Percentiles rank a stretch among this genome's conserved stretches.
Evolutionary conservation across 768 basidiomycete species (phyloP).

Genomic region (Psilocybe sp.): DNA sequence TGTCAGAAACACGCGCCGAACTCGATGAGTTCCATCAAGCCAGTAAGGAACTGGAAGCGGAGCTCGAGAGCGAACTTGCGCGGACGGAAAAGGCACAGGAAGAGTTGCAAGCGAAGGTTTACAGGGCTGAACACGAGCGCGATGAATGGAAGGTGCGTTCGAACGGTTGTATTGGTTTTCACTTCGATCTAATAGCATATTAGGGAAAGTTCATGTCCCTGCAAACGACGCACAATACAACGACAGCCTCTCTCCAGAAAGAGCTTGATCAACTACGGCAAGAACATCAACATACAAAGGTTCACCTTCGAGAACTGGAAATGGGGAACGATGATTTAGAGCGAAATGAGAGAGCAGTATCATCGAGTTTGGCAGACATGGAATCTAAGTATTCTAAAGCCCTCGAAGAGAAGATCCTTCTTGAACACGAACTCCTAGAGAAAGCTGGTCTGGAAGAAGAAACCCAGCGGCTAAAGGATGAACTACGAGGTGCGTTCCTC

Average conservation of each 20-base stretch:
- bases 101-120: constrained; percentile 71
- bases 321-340: constrained; percentile 99
- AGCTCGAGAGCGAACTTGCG: constrained; percentile 88
- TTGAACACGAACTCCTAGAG: constrained; percentile 92
- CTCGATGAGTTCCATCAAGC: constrained; percentile 85
- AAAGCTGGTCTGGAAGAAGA: constrained; percentile 91
- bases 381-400: constrained; percentile 88
- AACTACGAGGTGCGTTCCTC: constrained; percentile 71
- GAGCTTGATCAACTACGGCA: constrained; percentile 83
- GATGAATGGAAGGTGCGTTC: constrained; percentile 90
- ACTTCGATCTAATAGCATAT: constrained; percentile 8
- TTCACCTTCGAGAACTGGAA: constrained; percentile 84
- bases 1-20: constrained; percentile 79
- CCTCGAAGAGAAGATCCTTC: constrained; percentile 93
- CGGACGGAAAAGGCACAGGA: constrained; percentile 82
- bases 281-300: constrained; percentile 66
- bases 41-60: constrained; percentile 90
- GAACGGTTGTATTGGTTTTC: constrained; percentile 1
- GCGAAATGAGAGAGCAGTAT: constrained; percentile 86
- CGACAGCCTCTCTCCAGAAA: constrained; percentile 86
- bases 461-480: constrained; percentile 86
- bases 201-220: constrained; percentile 84
- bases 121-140: constrained; percentile 68
- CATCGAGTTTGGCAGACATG: constrained; percentile 78
- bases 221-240: constrained; percentile 88